A percentile compares a stretch with the other conserved stretches of the same genome.
Conservation (phyloP, 352 stramenopile genomes). For the Phytopythium litorale region DNA sequence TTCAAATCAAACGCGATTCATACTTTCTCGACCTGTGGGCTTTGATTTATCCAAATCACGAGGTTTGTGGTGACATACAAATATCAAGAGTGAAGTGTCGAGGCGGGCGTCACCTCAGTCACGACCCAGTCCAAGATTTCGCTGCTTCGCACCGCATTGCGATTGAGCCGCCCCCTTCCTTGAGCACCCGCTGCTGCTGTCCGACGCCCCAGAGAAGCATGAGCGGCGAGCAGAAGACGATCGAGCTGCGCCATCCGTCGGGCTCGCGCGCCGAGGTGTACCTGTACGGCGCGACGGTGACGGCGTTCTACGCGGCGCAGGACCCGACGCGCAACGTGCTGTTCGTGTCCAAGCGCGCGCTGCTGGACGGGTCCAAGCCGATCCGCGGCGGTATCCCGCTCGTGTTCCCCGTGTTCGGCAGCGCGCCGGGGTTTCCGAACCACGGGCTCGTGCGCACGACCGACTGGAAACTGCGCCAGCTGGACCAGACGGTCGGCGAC, state of each 20-base stretch:
- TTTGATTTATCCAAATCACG: too few relatives aligned
- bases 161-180: background rate
- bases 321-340: slow-evolving; percentile 84
- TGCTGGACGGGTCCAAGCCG: slow-evolving; percentile 90
- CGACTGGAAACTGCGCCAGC: slow-evolving; percentile 55
- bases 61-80: too few relatives aligned
- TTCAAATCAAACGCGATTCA: too few relatives aligned
- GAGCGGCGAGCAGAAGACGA: slow-evolving; percentile 7
- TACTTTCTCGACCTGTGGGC: too few relatives aligned
- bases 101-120: background rate
- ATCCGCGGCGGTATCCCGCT: slow-evolving; percentile 95
- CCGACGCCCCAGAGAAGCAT: background rate
- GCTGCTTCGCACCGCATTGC: background rate
- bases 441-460: slow-evolving; percentile 92
- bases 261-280: slow-evolving; percentile 77
- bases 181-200: background rate
- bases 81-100: background rate
- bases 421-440: slow-evolving; percentile 81
- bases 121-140: background rate
- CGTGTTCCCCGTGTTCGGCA: slow-evolving; percentile 96
- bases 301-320: slow-evolving; percentile 70
- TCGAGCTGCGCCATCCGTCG: slow-evolving; percentile 60
- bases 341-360: slow-evolving; percentile 89
- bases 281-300: slow-evolving; percentile 92
- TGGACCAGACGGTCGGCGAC: slow-evolving; percentile 37